Evolutionary conservation across 192 early-diverging fungal species (phyloP).

Genomic region (Coemansia furcata): DNA sequence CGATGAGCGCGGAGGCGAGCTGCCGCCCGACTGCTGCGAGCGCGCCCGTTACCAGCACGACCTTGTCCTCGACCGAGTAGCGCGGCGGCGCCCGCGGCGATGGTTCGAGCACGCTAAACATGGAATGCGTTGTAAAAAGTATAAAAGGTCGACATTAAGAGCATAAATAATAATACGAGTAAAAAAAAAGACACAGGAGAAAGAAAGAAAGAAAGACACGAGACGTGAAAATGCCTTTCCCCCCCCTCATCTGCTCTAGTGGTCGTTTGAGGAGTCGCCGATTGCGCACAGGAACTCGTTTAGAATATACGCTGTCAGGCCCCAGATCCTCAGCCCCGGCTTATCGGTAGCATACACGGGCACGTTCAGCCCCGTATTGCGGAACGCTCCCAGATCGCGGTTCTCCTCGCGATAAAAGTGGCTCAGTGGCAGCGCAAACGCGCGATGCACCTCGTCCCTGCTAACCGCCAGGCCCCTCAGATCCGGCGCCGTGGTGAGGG

Average conservation of each 20-base stretch:
- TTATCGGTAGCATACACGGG: conserved; percentile 60
- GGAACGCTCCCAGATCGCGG: conserved; percentile 40
- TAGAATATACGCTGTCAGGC: conserved; percentile 79
- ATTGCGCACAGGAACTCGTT: conserved; percentile 50
- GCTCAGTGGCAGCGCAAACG: conserved; percentile 66
- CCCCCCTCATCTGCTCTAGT: no score
- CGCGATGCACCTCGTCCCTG: conserved; percentile 64
- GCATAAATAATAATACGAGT: neutral
- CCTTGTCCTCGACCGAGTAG: conserved; percentile 25
- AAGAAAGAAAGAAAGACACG: neutral
- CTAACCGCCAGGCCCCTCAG: conserved; percentile 51
- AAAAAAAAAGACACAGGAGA: conserved; percentile 7
- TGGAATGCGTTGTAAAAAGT: neutral
- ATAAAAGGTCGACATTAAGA: no score
- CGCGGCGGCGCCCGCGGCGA: neutral
- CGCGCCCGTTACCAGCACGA: conserved; percentile 36
- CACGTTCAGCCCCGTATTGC: conserved; percentile 52
- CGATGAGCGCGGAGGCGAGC: conserved; percentile 7
- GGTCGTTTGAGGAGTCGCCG: conserved; percentile 3
- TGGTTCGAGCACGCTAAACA: neutral
- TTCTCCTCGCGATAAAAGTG: conserved; percentile 56
- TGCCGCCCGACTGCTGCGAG: conserved; percentile 24
- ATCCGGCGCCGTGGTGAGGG: conserved; percentile 52
- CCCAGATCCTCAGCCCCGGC: conserved; percentile 64
- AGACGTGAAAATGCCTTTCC: no score